phyloP scores from a whole-genome alignment of 2,329 filamentous ascomycete species.

The Nannizziopsis arthrosporioides region DNA sequence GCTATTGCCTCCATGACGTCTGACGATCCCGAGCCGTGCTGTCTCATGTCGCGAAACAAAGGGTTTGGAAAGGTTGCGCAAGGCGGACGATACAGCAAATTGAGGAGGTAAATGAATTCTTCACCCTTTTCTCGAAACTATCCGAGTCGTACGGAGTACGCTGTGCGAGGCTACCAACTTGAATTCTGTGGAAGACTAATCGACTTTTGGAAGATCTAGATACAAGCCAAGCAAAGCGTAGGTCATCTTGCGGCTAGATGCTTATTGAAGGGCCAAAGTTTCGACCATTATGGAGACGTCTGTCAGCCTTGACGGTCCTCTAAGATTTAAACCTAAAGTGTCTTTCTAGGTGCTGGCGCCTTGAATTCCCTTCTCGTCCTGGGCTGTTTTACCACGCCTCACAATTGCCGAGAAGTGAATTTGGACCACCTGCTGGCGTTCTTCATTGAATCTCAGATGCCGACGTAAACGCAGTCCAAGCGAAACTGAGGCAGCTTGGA shows the following conservation, averaged over 20 bases:
- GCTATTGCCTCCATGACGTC: slow-evolving; percentile 82
- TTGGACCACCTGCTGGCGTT: too few species aligned
- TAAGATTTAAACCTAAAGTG: neutral
- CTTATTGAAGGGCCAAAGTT: neutral
- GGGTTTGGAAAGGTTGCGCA: slow-evolving; percentile 43
- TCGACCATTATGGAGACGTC: too few species aligned
- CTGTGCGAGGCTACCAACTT: neutral
- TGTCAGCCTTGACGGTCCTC: too few species aligned
- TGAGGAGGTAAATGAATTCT: slow-evolving; percentile 18
- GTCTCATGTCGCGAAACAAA: slow-evolving; percentile 72
- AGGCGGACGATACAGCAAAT: slow-evolving; percentile 29
- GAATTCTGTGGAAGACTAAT: neutral
- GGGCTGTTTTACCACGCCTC: too few species aligned
- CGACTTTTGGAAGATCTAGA: neutral
- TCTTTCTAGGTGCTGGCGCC: neutral
- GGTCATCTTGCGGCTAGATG: neutral
- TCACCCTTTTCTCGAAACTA: neutral
- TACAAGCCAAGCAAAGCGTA: slow-evolving; percentile 7
- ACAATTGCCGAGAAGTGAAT: too few species aligned
- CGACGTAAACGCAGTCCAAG: too few species aligned
- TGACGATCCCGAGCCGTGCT: slow-evolving; percentile 60
- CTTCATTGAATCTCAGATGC: too few species aligned
- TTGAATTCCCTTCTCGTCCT: too few species aligned
- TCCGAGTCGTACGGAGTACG: neutral
- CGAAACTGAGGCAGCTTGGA: too few species aligned